A percentile compares a stretch with the other conserved stretches of the same genome.
Evolutionary conservation across 2,329 filamentous ascomycete genomes (phyloP).

Genomic region (Paecilomyces sp.): DNA sequence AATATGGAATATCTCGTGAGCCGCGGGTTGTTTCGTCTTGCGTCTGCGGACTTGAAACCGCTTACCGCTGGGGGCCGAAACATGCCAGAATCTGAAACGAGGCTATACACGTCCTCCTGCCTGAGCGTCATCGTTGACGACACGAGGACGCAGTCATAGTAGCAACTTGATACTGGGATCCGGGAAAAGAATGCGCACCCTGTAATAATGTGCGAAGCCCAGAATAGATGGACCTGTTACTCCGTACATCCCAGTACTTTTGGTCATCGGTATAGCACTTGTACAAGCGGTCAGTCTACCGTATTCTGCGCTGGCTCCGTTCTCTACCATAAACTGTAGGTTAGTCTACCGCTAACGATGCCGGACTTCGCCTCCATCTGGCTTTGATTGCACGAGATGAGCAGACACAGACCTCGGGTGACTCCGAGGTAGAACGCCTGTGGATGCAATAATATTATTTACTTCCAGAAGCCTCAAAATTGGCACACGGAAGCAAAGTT

Average conservation of each 20-base stretch:
- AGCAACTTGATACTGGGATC: neutral
- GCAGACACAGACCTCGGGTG: neutral
- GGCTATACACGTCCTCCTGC: neutral
- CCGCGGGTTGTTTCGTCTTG: neutral
- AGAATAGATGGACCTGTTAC: neutral
- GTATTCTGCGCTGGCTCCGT: neutral
- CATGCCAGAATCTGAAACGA: neutral
- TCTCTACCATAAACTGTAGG: neutral
- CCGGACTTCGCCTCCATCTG: neutral
- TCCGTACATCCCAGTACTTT: neutral
- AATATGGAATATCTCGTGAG: neutral
- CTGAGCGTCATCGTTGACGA: neutral
- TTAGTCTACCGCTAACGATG: neutral
- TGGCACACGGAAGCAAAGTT: neutral
- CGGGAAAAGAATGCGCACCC: neutral
- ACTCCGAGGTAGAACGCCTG: neutral
- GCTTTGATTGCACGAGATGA: neutral
- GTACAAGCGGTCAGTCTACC: neutral
- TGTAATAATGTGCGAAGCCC: neutral
- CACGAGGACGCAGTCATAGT: neutral
- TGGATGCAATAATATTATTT: neutral
- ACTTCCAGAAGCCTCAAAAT: neutral
- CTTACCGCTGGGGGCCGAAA: neutral
- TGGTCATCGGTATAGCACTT: neutral
- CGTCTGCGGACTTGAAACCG: neutral